Evolutionary conservation across 257 asterid genomes (phyloP).

Genomic region (Nicotiana obtusifolia): DNA sequence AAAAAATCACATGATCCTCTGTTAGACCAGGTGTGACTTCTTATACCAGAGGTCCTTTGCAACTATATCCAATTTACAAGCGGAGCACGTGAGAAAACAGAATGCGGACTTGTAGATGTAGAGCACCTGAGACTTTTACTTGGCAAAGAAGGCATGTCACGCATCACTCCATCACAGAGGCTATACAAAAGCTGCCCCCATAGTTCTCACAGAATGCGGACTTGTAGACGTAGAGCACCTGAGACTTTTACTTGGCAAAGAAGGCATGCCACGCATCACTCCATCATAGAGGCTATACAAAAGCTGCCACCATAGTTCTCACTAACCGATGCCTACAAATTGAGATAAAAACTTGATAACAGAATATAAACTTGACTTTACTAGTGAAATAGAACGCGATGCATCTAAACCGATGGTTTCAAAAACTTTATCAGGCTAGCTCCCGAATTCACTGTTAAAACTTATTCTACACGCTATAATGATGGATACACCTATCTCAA

Average conservation of each 20-base stretch:
- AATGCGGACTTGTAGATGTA: not conserved
- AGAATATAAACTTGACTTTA: not conserved
- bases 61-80: not conserved
- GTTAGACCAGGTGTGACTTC: not conserved
- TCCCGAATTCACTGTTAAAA: too few relatives aligned
- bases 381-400: not conserved
- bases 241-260: not conserved
- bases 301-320: slow-evolving; percentile 82
- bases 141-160: slow-evolving; percentile 5
- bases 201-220: slow-evolving; percentile 35
- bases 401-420: not conserved
- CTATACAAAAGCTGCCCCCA: slow-evolving; percentile 65
- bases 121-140: not conserved
- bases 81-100: not conserved
- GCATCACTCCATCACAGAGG: slow-evolving; percentile 22
- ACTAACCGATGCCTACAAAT: slow-evolving; percentile 54
- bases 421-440: too few relatives aligned
- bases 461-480: not conserved
- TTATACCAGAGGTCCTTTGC: slow-evolving; percentile 3
- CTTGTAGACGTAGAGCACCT: not conserved
- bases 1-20: not conserved
- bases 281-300: slow-evolving; percentile 26
- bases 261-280: slow-evolving; percentile 15
- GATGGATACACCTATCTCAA: not conserved
- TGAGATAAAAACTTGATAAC: not conserved